Conservation (phyloP, 495 filamentous ascomycete genomes). For the Pseudomonodictys pantanalensis region DNA sequence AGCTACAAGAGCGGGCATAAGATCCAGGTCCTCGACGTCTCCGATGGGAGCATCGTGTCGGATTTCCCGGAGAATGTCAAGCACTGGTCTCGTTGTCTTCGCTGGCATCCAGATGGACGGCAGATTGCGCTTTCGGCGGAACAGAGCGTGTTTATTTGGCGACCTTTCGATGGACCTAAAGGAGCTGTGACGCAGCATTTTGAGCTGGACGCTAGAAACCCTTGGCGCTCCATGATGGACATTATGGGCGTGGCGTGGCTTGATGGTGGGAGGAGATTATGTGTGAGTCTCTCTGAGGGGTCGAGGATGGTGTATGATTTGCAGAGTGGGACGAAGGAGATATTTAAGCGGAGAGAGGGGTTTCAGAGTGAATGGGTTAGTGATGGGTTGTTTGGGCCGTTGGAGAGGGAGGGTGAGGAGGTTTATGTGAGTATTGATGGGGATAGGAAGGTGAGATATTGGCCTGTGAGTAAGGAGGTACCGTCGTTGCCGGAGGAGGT, state of each 20-base stretch:
- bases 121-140: conserved; percentile 5
- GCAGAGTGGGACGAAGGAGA: conserved; percentile 6
- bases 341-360: neutral
- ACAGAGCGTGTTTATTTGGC: conserved; percentile 7
- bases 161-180: neutral
- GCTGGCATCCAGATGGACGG: conserved; percentile 19
- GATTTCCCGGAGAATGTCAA: neutral
- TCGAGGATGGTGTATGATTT: conserved; percentile 18
- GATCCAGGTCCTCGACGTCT: conserved; percentile 28
- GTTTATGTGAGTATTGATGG: conserved; percentile 14
- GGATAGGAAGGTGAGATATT: conserved; percentile 7
- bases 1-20: conserved; percentile 6
- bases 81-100: conserved; percentile 3
- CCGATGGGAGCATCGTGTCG: neutral
- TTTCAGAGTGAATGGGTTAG: neutral
- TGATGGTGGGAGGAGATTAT: conserved; percentile 8
- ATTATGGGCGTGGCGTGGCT: conserved; percentile 8
- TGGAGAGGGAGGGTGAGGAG: neutral
- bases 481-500: neutral
- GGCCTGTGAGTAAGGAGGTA: neutral
- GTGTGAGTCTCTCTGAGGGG: neutral
- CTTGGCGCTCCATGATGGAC: neutral
- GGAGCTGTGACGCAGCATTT: conserved; percentile 6
- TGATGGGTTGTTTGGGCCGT: neutral
- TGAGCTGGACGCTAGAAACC: neutral